phyloP scores from a whole-genome alignment of 208 protist species.

The Herpetomonas tarakana region DNA sequence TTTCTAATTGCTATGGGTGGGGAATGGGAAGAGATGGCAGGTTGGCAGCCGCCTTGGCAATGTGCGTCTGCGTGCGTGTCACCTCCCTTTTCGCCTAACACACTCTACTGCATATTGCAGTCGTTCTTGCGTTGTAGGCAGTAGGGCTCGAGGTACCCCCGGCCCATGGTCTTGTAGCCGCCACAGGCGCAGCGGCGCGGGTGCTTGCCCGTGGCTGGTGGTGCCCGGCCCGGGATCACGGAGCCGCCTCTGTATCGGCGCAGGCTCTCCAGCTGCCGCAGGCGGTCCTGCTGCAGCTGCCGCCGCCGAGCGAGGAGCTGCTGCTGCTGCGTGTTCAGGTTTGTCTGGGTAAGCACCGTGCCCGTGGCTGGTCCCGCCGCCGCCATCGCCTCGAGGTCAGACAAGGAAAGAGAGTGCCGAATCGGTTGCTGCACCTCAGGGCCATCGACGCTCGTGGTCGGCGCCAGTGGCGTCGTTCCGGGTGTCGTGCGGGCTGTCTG shows the following conservation, averaged over 20 bases:
- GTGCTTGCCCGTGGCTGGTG: not conserved
- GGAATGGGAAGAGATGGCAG: no score
- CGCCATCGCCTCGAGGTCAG: not conserved
- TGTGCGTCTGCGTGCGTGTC: no score
- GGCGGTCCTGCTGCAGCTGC: not conserved
- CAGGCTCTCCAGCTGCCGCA: not conserved
- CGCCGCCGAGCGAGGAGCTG: not conserved
- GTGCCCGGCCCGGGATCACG: not conserved
- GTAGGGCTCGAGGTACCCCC: not conserved
- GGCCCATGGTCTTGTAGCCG: not conserved
- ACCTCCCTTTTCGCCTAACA: no score
- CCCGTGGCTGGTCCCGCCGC: not conserved
- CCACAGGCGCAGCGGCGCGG: not conserved
- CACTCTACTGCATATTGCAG: not conserved
- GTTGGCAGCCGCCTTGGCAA: no score
- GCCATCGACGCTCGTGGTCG: not conserved
- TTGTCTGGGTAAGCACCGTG: not conserved
- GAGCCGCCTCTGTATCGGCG: not conserved
- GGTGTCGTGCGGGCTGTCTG: not conserved
- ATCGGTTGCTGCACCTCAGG: not conserved
- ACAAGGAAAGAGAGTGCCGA: not conserved
- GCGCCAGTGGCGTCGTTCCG: not conserved
- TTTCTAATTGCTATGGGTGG: no score
- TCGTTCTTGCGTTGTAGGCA: not conserved
- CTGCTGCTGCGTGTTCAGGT: not conserved